A percentile compares a stretch with the other conserved stretches of the same genome.
Evolutionary conservation across 1,284 basidiomycete genomes (phyloP).

Genomic region (Leccinum laetum): DNA sequence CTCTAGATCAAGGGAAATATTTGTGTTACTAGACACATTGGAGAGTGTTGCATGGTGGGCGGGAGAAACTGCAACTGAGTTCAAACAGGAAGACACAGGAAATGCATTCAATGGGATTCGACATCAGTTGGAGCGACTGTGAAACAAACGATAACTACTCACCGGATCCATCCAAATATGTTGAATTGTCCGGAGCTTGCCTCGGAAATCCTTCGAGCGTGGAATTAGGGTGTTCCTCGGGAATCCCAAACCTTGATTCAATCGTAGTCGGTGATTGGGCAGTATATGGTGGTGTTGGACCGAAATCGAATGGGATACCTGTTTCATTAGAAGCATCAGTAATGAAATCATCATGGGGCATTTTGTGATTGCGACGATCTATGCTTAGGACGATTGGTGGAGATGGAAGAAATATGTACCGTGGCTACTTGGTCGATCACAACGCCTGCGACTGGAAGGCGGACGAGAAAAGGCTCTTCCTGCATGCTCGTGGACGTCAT

Average conservation of each 20-base stretch:
- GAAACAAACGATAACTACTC: neutral
- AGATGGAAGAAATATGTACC: conserved; percentile 4
- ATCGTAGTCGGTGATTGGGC: neutral
- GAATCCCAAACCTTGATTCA: neutral
- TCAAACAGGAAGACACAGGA: neutral
- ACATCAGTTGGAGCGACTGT: neutral
- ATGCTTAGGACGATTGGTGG: neutral
- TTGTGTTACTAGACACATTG: conserved; percentile 15
- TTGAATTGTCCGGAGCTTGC: conserved; percentile 32
- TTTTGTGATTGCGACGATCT: neutral
- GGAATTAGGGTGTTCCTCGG: conserved; percentile 31
- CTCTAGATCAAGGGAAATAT: conserved; percentile 8
- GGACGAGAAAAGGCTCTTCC: neutral
- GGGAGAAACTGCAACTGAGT: neutral
- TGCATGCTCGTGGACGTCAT: conserved; percentile 35
- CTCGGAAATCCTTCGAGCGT: conserved; percentile 42
- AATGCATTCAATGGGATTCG: neutral
- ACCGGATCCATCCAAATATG: neutral
- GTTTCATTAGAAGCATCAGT: neutral
- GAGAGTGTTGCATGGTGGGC: neutral
- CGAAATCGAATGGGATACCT: conserved; percentile 16
- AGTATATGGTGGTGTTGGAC: conserved; percentile 34
- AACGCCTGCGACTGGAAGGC: conserved; percentile 6
- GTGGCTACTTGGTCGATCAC: neutral
- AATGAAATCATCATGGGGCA: neutral